Evolutionary conservation across 176 grass and related monocot species (phyloP).

Genomic region (Ampelocalamus luodianensis): DNA sequence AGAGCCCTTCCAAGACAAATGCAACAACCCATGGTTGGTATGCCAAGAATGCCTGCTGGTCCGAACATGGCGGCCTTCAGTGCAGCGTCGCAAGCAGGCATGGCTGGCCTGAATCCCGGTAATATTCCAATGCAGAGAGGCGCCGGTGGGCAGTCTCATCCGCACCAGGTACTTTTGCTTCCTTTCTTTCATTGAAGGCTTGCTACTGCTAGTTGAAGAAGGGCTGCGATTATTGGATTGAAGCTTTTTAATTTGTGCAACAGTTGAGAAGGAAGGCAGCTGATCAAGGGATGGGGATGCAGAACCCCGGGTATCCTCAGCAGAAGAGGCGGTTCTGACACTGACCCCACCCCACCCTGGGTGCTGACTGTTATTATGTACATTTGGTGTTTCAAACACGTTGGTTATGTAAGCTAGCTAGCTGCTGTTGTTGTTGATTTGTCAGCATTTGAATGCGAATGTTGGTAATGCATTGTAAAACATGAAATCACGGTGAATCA

Average conservation of each 20-base stretch:
- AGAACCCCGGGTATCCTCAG: slow-evolving; percentile 92
- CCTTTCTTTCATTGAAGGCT: background rate
- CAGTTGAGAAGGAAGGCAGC: slow-evolving; percentile 78
- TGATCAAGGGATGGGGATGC: slow-evolving; percentile 85
- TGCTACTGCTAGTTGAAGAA: slow-evolving; percentile 14
- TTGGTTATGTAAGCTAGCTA: slow-evolving; percentile 9
- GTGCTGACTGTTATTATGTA: slow-evolving; percentile 44
- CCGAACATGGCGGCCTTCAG: slow-evolving; percentile 68
- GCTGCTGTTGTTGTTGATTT: slow-evolving; percentile 39
- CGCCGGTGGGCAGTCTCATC: slow-evolving; percentile 65
- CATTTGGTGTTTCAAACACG: slow-evolving; percentile 12
- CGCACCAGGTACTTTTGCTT: slow-evolving; percentile 71
- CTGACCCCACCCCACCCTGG: background rate
- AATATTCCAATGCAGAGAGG: slow-evolving; percentile 89
- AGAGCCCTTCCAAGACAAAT: slow-evolving; percentile 82
- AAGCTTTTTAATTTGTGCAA: background rate
- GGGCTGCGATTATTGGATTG: slow-evolving; percentile 8
- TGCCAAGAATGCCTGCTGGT: slow-evolving; percentile 67
- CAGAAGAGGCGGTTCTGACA: slow-evolving; percentile 87
- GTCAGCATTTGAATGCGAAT: background rate
- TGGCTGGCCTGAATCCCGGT: slow-evolving; percentile 70
- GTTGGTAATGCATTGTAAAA: slow-evolving; percentile 22
- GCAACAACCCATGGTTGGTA: slow-evolving; percentile 71
- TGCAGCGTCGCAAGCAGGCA: slow-evolving; percentile 73
- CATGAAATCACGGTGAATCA: background rate